Evolutionary conservation across 495 filamentous ascomycete genomes (phyloP).

Genomic region (Hypoxylon cercidicola): DNA sequence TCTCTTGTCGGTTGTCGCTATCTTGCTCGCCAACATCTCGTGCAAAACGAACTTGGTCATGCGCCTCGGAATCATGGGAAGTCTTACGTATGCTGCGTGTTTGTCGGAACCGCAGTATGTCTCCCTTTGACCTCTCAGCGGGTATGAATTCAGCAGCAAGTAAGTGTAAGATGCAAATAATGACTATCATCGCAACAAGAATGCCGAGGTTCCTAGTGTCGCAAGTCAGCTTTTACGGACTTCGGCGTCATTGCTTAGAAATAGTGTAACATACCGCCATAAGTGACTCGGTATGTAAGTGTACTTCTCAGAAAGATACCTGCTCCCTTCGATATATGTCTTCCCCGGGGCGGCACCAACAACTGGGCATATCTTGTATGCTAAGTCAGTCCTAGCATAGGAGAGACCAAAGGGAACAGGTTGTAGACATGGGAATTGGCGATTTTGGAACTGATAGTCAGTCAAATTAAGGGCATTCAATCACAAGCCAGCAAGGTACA

Average conservation of each 20-base stretch:
- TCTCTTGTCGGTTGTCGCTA: neutral
- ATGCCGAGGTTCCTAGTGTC: constrained; percentile 37
- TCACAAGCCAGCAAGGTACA: neutral
- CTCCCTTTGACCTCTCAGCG: constrained; percentile 7
- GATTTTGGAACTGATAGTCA: no score
- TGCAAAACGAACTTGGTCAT: neutral
- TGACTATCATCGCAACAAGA: constrained; percentile 42
- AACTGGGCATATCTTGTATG: no score
- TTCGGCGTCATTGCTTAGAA: no score
- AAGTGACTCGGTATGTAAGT: constrained; percentile 65
- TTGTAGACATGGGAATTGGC: no score
- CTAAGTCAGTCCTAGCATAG: no score
- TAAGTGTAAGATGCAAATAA: constrained; percentile 67
- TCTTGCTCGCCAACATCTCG: neutral
- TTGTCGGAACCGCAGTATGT: neutral
- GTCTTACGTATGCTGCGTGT: neutral
- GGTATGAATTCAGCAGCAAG: constrained; percentile 69
- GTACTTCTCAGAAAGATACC: constrained; percentile 64
- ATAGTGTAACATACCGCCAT: constrained; percentile 75
- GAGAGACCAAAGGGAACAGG: no score
- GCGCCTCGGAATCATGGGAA: neutral
- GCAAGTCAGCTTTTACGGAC: constrained; percentile 67
- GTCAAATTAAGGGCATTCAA: no score
- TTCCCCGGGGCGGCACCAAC: constrained; percentile 49
- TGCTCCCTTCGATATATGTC: constrained; percentile 57